Evolutionary conservation across 805 yeast genomes (phyloP).

Genomic region (Kluyveromyces nonfermentans): DNA sequence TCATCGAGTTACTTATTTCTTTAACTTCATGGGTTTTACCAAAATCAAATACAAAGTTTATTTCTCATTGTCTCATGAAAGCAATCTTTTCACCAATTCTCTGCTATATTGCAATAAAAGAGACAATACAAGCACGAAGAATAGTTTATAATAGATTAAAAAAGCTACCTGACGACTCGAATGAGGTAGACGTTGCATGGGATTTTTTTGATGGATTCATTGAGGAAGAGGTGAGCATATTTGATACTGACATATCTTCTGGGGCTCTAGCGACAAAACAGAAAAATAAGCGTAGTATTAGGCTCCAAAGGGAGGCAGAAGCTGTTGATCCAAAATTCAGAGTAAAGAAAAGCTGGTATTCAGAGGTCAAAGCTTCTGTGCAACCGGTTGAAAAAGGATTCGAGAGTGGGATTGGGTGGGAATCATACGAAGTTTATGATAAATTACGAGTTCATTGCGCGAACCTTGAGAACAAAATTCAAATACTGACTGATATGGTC

Average conservation of each 20-base stretch:
- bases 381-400: constrained; percentile 55
- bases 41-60: constrained; percentile 21
- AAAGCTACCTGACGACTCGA: constrained; percentile 66
- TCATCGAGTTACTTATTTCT: constrained; percentile 50
- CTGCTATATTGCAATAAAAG: constrained; percentile 50
- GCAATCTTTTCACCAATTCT: constrained; percentile 62
- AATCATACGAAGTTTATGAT: constrained; percentile 43
- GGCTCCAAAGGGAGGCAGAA: constrained; percentile 55
- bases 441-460: constrained; percentile 34
- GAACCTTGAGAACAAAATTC: constrained; percentile 11
- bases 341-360: constrained; percentile 44
- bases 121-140: constrained; percentile 57
- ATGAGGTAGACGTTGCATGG: constrained; percentile 73
- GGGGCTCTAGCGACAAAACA: constrained; percentile 30
- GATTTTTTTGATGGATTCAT: constrained; percentile 68
- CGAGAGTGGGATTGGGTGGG: constrained; percentile 53
- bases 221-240: constrained; percentile 27
- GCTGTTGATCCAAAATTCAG: constrained; percentile 57
- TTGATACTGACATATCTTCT: constrained; percentile 17
- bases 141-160: constrained; percentile 60
- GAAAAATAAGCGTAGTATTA: constrained; percentile 25
- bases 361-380: constrained; percentile 38
- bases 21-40: constrained; percentile 35
- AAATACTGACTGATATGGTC: constrained; percentile 10
- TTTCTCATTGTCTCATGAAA: constrained; percentile 53